Percentiles rank a stretch among this genome's conserved stretches.
Evolutionary conservation across 345 rosid genomes (phyloP).

Genomic region (Boechera divaricarpa): DNA sequence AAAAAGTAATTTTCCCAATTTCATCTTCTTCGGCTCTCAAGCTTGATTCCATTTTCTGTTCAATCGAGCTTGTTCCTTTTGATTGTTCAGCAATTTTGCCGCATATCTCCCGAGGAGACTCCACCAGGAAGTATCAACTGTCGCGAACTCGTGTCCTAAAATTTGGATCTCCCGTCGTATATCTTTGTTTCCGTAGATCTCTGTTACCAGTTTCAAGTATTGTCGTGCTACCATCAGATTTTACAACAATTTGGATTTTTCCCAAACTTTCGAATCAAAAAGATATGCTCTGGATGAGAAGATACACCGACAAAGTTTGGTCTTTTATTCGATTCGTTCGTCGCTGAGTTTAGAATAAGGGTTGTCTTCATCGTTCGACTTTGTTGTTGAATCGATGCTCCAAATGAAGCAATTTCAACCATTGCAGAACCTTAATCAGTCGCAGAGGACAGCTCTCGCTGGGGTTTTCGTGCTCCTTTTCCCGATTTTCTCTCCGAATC

Average conservation of each 20-base stretch:
- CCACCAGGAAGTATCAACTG: background rate
- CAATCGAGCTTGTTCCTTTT: no score
- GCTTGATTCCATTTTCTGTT: no score
- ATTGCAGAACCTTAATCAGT: conserved; percentile 45
- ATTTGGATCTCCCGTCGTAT: background rate
- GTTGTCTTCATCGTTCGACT: conserved; percentile 23
- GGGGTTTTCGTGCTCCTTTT: conserved; percentile 58
- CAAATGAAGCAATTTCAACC: conserved; percentile 49
- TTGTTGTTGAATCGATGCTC: conserved; percentile 24
- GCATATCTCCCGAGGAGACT: background rate
- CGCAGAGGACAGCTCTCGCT: conserved; percentile 56
- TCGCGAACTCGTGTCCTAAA: background rate
- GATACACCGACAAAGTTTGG: conserved; percentile 11
- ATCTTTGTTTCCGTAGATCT: background rate
- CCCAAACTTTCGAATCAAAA: conserved; percentile 17
- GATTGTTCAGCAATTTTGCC: background rate
- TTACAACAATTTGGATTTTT: conserved; percentile 5
- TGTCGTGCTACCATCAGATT: background rate
- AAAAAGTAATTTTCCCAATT: no score
- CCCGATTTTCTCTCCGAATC: conserved; percentile 62
- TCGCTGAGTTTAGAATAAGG: conserved; percentile 8
- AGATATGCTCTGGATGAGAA: background rate
- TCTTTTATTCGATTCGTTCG: background rate
- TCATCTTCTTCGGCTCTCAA: no score
- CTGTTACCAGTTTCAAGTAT: background rate